A percentile compares a stretch with the other conserved stretches of the same genome.
Evolutionary conservation across 2,329 filamentous ascomycete genomes (phyloP).

Genomic region (Dryadomyces quercus-mongolicae): DNA sequence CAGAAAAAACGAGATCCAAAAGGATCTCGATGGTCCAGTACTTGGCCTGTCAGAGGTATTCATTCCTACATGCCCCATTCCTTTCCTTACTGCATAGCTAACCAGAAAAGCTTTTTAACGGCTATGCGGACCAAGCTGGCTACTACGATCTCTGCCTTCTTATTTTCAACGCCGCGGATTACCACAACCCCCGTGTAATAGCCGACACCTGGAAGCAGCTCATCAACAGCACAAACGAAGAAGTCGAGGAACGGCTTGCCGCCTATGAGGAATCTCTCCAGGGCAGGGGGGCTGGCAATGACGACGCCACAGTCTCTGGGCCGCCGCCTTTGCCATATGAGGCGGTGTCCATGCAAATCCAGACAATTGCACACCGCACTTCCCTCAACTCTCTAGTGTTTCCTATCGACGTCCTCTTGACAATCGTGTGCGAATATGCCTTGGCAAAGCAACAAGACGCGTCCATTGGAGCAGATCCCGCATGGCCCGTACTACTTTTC

Average conservation of each 20-base stretch:
- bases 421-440: conserved; percentile 51
- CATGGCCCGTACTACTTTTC: conserved; percentile 46
- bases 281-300: conserved; percentile 12
- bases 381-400: conserved; percentile 56
- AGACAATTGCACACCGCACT: conserved; percentile 52
- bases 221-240: conserved; percentile 58
- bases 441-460: conserved; percentile 45
- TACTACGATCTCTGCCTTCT: conserved; percentile 91
- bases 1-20: conserved; percentile 50
- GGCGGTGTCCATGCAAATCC: conserved; percentile 50
- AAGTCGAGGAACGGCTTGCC: conserved; percentile 31
- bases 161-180: conserved; percentile 86
- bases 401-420: conserved; percentile 47
- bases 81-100: background rate
- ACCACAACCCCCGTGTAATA: conserved; percentile 79
- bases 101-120: conserved; percentile 65
- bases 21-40: conserved; percentile 65
- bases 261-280: conserved; percentile 23
- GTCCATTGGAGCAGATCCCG: conserved; percentile 42
- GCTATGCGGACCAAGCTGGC: conserved; percentile 71
- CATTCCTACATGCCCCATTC: conserved; percentile 10
- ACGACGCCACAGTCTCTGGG: conserved; percentile 17
- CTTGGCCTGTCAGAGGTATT: conserved; percentile 60
- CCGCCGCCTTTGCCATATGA: conserved; percentile 53
- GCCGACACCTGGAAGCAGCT: conserved; percentile 73